Evolutionary conservation across 2,329 filamentous ascomycete species (phyloP).

Genomic region (Aspergillus niger): DNA sequence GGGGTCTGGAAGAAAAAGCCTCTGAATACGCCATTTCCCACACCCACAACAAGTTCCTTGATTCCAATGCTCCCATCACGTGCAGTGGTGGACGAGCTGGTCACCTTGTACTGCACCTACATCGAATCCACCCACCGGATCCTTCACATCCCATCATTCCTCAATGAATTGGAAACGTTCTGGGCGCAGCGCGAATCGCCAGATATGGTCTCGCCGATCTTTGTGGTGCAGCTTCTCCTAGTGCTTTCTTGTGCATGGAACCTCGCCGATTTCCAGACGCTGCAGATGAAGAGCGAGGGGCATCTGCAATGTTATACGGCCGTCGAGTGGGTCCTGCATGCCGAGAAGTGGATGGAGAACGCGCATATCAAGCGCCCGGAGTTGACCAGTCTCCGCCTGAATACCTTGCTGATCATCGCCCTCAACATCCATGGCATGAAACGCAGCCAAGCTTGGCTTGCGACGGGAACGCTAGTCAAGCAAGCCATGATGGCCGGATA

Average conservation of each 20-base stretch:
- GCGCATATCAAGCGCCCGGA: constrained; percentile 62
- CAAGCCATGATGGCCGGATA: constrained; percentile 57
- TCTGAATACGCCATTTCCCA: constrained; percentile 32
- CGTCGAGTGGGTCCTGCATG: constrained; percentile 80
- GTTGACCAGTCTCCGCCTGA: constrained; percentile 53
- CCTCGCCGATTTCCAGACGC: constrained; percentile 31
- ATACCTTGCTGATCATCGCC: constrained; percentile 54
- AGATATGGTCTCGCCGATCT: constrained; percentile 30
- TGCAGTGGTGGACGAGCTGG: constrained; percentile 39
- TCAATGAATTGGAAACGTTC: constrained; percentile 40
- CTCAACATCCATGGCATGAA: constrained; percentile 55
- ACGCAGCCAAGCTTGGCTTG: constrained; percentile 57
- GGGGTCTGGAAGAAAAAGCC: constrained; percentile 34
- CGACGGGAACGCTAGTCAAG: constrained; percentile 53
- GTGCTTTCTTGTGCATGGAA: constrained; percentile 44
- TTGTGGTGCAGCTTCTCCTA: constrained; percentile 41
- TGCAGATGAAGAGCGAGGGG: constrained; percentile 31
- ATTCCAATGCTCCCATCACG: constrained; percentile 39
- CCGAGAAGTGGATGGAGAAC: constrained; percentile 82
- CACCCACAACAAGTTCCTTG: constrained; percentile 33
- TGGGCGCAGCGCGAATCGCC: constrained; percentile 34
- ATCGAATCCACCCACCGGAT: constrained; percentile 44
- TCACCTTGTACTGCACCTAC: constrained; percentile 42
- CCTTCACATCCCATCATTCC: constrained; percentile 44
- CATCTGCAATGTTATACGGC: constrained; percentile 36